A percentile compares a stretch with the other conserved stretches of the same genome.
phyloP scores from a whole-genome alignment of 768 basidiomycete species.

The Strobilomyces confusus region DNA sequence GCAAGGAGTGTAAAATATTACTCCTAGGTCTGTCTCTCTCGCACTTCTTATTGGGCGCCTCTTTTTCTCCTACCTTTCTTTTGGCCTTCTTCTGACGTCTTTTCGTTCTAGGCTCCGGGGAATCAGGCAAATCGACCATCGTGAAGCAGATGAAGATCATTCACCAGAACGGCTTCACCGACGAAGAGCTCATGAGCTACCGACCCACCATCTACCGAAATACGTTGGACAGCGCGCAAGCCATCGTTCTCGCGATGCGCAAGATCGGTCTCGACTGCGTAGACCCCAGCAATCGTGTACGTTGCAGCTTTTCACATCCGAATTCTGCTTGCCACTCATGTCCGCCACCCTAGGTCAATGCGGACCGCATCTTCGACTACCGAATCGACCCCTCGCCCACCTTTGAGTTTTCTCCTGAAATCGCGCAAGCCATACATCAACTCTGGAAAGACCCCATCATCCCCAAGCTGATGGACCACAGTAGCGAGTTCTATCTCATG shows the following conservation, averaged over 20 bases:
- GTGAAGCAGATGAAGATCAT: slow-evolving; percentile 99
- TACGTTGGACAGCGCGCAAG: slow-evolving; percentile 85
- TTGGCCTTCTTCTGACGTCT: background rate
- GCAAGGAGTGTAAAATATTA: slow-evolving; percentile 89
- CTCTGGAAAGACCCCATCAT: slow-evolving; percentile 71
- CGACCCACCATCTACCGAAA: slow-evolving; percentile 80
- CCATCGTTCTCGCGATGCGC: slow-evolving; percentile 79
- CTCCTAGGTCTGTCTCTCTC: slow-evolving; percentile 64
- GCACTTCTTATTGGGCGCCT: slow-evolving; percentile 6
- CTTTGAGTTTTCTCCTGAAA: slow-evolving; percentile 53
- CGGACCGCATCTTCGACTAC: slow-evolving; percentile 63
- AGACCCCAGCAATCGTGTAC: slow-evolving; percentile 57
- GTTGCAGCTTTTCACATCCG: background rate
- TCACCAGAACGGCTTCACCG: slow-evolving; percentile 85
- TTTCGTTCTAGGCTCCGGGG: slow-evolving; percentile 72
- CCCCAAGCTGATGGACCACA: slow-evolving; percentile 47
- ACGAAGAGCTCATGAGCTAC: slow-evolving; percentile 72
- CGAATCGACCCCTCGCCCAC: slow-evolving; percentile 38
- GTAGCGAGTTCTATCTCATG: slow-evolving; percentile 87
- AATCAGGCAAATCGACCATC: slow-evolving; percentile 93
- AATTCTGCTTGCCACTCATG: background rate
- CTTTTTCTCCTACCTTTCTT: background rate
- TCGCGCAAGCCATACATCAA: slow-evolving; percentile 64
- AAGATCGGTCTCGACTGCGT: slow-evolving; percentile 80
- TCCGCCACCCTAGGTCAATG: slow-evolving; percentile 36